Base-by-base conservation (phyloP, 495 filamentous ascomycete genomes). In the Aspergillus nanangensis region DNA sequence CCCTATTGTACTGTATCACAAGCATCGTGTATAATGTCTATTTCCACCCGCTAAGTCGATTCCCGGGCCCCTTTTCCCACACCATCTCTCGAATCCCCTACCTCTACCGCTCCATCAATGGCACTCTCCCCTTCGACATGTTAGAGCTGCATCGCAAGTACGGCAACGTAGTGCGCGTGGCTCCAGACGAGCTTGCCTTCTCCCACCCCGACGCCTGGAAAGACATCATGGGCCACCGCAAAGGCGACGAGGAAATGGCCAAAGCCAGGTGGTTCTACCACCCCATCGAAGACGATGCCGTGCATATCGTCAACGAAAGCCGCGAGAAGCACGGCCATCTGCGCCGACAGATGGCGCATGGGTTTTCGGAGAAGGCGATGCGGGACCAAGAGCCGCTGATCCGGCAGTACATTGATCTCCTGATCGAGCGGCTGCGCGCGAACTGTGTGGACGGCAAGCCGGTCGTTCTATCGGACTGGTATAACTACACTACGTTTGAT, bases 401-500 rank as follows among this genome's bases (percentile, higher is more conserved):
- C 14, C 58, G 61, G 8, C 53, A 40, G 10, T 75, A 72, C 47
- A 61, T 67, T 11, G 66, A 81, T 50, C 45, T 76, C 19, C 48
- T 82, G 8, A 60, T 82, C 1, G 25, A 44, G 25, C 55, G 64
- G 29, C 37, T 84, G 21, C 45, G 60, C 22, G 69, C 71, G 47
- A 52, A 65, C 20, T 43, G 31, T 35, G 40, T 29, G 7, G 17
- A 19, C 5, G 49, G 48, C 13, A 44, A 41, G 18, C 17, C 55
- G 4, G 55, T 81, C 1, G 64, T 77, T 38, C 56, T 84, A 31
- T 56, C 56, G 3, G 57, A 70, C 27, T 82, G 79, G 81, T 78
- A 74, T 41, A 81, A 79, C 39, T 83, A 58, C 50, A 74, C 71
- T 1, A 81, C 78, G 13, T 84, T 84, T 51, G 82, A 83, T 52